phyloP scores from a whole-genome alignment of 495 filamentous ascomycete genomes.

The Podospora pseudoanserina region DNA sequence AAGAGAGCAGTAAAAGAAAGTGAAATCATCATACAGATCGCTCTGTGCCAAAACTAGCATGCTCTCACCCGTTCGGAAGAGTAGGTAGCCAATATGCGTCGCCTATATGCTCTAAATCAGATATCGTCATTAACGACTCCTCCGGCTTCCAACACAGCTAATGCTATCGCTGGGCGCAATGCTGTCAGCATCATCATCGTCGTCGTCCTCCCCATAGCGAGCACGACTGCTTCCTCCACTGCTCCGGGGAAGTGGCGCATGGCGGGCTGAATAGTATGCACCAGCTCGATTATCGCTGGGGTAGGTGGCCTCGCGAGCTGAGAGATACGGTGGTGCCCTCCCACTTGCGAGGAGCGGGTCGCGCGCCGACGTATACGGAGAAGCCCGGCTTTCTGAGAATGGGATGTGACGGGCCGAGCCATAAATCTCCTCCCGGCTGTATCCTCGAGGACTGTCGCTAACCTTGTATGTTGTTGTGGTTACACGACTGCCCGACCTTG shows the following conservation, averaged over 20 bases:
- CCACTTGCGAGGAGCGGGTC: conserved; percentile 1
- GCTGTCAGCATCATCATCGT: conserved; percentile 36
- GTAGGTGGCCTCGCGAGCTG: conserved; percentile 15
- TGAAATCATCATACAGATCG: conserved; percentile 4
- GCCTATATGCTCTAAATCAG: background rate
- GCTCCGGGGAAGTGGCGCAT: conserved; percentile 51
- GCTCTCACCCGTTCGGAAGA: background rate
- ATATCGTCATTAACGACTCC: conserved; percentile 16
- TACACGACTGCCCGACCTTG: conserved; percentile 30
- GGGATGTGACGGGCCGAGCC: conserved; percentile 26
- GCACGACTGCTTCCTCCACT: conserved; percentile 28
- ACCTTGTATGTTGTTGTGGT: conserved; percentile 34
- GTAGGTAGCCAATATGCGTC: no score
- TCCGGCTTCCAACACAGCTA: conserved; percentile 56
- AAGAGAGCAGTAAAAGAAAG: background rate
- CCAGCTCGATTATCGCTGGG: conserved; percentile 22
- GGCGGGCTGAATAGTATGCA: conserved; percentile 30
- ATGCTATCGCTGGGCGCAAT: conserved; percentile 65
- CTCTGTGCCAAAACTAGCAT: conserved; percentile 4
- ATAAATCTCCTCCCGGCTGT: conserved; percentile 27
- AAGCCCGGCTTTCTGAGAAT: conserved; percentile 1
- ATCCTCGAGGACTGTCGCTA: conserved; percentile 11
- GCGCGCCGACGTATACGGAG: conserved; percentile 7
- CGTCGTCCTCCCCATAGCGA: conserved; percentile 35
- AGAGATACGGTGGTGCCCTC: conserved; percentile 10